Evolutionary conservation across 73 alveolate species (phyloP).

Genomic region (Paramecium caudatum): DNA sequence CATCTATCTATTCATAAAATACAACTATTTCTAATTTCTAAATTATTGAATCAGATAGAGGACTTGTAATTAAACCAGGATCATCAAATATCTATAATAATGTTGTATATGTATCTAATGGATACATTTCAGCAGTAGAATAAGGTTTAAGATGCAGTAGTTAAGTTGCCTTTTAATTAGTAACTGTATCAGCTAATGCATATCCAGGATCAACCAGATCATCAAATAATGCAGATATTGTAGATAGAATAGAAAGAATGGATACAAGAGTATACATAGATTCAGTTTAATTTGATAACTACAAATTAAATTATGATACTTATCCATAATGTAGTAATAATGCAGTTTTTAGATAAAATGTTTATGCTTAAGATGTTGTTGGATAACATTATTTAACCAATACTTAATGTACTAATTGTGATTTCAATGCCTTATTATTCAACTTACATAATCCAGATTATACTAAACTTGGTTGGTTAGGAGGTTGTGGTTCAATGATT

Average conservation of each 20-base stretch:
- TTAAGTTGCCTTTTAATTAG: constrained; percentile 49
- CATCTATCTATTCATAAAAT: constrained; percentile 19
- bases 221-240: constrained; percentile 42
- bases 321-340: constrained; percentile 52
- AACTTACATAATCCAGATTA: constrained; percentile 68
- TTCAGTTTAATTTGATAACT: constrained; percentile 36
- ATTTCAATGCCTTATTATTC: constrained; percentile 28
- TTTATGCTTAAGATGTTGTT: constrained; percentile 56
- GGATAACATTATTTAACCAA: constrained; percentile 67
- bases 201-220: constrained; percentile 49
- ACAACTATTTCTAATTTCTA: not conserved
- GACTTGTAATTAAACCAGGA: constrained; percentile 28
- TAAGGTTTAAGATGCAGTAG: not conserved
- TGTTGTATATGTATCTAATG: not conserved
- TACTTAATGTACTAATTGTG: constrained; percentile 64
- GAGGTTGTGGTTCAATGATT: constrained; percentile 74
- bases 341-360: constrained; percentile 50
- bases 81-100: not conserved
- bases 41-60: not conserved
- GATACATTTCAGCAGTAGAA: not conserved
- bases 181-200: constrained; percentile 33
- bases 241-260: constrained; percentile 10
- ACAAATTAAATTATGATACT: constrained; percentile 8
- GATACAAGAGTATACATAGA: constrained; percentile 60
- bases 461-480: constrained; percentile 70